Conservation (phyloP, 305 asterid genomes). For the Nicotiana rustica region DNA sequence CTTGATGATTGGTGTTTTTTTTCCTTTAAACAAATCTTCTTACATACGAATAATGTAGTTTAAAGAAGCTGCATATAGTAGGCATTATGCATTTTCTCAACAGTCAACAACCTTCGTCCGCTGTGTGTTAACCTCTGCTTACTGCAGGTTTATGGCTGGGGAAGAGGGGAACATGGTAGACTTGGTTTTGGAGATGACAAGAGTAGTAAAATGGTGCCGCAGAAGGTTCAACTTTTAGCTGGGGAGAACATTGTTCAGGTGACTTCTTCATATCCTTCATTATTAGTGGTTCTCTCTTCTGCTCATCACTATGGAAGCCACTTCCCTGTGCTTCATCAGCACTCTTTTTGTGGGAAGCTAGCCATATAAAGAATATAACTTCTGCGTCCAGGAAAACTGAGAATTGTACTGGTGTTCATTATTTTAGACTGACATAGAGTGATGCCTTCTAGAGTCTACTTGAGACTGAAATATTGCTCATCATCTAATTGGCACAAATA, state of each 20-base stretch:
- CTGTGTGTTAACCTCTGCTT: conserved; percentile 26
- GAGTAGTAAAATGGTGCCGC: conserved; percentile 99
- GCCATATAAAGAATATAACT: not conserved
- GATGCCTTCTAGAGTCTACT: not conserved
- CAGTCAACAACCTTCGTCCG: not conserved
- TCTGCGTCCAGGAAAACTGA: not conserved
- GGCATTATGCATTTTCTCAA: not conserved
- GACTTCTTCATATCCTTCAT: conserved; percentile 29
- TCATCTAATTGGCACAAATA: not conserved
- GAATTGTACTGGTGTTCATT: not conserved
- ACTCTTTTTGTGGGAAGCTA: not conserved
- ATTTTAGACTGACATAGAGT: not conserved
- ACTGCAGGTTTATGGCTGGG: conserved; percentile 95
- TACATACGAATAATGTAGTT: conserved; percentile 1
- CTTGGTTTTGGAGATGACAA: conserved; percentile 99
- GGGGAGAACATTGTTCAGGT: conserved; percentile 96
- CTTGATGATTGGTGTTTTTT: not conserved
- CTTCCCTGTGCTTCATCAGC: not conserved
- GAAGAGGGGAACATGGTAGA: conserved; percentile 99
- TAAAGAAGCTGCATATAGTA: not conserved
- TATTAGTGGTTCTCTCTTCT: not conserved
- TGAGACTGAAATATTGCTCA: conserved; percentile 24
- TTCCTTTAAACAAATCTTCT: not conserved
- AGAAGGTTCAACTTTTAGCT: conserved; percentile 84
- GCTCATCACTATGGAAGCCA: conserved; percentile 27